phyloP scores from a whole-genome alignment of 805 yeast genomes.

The Hanseniaspora meyeri region DNA sequence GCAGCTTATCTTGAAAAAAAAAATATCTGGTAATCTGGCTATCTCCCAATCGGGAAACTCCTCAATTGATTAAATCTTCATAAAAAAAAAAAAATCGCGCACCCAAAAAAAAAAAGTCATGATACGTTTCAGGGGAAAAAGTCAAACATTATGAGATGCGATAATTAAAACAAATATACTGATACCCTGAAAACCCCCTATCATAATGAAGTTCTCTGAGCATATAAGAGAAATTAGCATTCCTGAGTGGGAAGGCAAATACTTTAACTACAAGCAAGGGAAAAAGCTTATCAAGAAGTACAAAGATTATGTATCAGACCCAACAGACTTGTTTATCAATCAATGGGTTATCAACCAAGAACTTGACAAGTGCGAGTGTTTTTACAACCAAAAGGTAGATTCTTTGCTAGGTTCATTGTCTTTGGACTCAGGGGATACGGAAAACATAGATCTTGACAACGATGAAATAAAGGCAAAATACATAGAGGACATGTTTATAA shows the following conservation, averaged over 20 bases:
- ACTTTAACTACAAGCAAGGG: conserved; percentile 54
- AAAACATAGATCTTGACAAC: not conserved
- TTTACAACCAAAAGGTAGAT: conserved; percentile 22
- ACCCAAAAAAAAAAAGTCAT: not conserved
- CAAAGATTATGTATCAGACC: conserved; percentile 8
- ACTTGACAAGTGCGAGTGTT: conserved; percentile 25
- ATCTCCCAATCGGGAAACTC: not conserved
- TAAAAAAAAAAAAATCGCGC: no score
- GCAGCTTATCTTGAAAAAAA: no score
- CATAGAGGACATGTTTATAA: conserved; percentile 8
- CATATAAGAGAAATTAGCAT: conserved; percentile 50
- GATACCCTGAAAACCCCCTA: not conserved
- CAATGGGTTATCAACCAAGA: conserved; percentile 25
- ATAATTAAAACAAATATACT: no score
- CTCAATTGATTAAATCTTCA: not conserved
- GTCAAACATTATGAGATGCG: not conserved
- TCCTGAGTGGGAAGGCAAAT: conserved; percentile 81
- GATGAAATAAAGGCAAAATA: not conserved
- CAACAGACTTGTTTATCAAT: conserved; percentile 23
- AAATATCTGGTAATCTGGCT: no score
- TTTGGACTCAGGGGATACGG: not conserved
- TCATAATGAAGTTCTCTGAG: conserved; percentile 52
- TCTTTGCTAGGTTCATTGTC: not conserved
- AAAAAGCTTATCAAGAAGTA: conserved; percentile 30
- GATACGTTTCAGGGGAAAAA: not conserved